Base-by-base conservation (phyloP, 495 filamentous ascomycete genomes). In the Cetradonia linearis region DNA sequence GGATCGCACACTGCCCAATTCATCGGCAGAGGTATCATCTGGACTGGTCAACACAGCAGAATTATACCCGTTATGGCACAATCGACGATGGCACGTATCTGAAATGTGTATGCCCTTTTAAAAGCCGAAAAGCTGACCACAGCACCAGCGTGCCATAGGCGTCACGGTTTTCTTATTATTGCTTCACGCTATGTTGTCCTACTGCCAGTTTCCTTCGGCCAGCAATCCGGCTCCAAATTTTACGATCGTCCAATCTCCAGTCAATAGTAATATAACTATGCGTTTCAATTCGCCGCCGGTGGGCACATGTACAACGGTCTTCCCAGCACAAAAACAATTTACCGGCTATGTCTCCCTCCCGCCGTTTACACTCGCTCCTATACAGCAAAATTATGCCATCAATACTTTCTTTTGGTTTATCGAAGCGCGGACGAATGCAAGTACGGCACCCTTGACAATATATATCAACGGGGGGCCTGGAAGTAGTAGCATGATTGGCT, bases 341-440 rank as follows among this genome's bases (percentile, higher is more conserved):
- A 70, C 72, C 0, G 72, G 72, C 27, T 73, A 74, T 61, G 67
- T 73, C 8, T 66, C 78, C 55, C 68, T 84, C 18, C 81, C 81
- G 14, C 74, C 79, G 1, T 67, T 67, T 7, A 74, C 72, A 23
- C 69, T 83, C 14, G 70, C 71, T 18, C 70, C 72, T 11, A 68
- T 78, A 10, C 69, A 75, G 61, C 77, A 82, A 61, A 68, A 79
- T 23, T 87, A 84, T 65, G 76, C 83, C 25, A 84, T 85, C 57
- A 87, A 88, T 67, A 86, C 79, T n/a, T 88, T 86, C 65, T 88
- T 88, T 71, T 88, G 85, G 86, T 89, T 86, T 65, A 79, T 89
- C 61, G 85, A 82, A 63, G 81, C 83, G 0, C 74, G 83, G 34
- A 74, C 82, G 33, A 77, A 81, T 50, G 77, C 82, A 0, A 63